Base-by-base conservation (phyloP, 768 basidiomycete species). In the Dioszegia crocea region DNA sequence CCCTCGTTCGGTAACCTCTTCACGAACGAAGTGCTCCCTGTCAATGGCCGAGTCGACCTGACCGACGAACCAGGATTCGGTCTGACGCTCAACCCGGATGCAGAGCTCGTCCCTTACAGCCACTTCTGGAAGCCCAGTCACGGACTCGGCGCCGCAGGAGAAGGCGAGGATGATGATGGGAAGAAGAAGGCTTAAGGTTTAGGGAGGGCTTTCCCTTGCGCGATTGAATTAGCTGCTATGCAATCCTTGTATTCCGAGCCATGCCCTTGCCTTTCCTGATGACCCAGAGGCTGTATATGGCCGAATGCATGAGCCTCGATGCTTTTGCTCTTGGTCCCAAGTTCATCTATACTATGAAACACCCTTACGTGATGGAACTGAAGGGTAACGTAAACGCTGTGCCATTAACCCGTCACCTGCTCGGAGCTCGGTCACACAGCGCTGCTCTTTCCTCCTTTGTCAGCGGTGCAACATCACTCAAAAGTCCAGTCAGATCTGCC, bases 1-100 rank as follows among this genome's bases (percentile, higher is more conserved):
- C 80, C 80, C 11, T 78, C 77, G 0, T 81, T 81, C 66, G 79
- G 79, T 43, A 73, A 80, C 41, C 74, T 81, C 19, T 81, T 81
- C 75, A 59, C 74, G 23, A 78, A 81, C 69, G 80, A 81, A 60
- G 73, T 77, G 12, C 59, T 80, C 1, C 79, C 80, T 1, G 43
- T 70, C 45, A 75, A 78, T 53, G 80, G 79, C 36, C 60, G 60
- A n/a, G 68, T 81, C 59, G 71, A 78, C 46, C 68, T 79, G 10
- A 61, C 62, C 27, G 79, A 79, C 51, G 76, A 64, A 33, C 77
- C 78, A 12, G 80, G 80, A 16, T 81, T 81, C 67, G 80, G 80
- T 14, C 68, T 81, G 29, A 65, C 68, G 26, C 70, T 81, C 49
- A 81, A 81, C 68, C 79, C 80, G 3, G 61, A 74, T 4, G 78